Percentiles rank a stretch among this genome's conserved stretches.
Conservation (phyloP, 2,329 filamentous ascomycete species). For the Fusarium miscanthi region DNA sequence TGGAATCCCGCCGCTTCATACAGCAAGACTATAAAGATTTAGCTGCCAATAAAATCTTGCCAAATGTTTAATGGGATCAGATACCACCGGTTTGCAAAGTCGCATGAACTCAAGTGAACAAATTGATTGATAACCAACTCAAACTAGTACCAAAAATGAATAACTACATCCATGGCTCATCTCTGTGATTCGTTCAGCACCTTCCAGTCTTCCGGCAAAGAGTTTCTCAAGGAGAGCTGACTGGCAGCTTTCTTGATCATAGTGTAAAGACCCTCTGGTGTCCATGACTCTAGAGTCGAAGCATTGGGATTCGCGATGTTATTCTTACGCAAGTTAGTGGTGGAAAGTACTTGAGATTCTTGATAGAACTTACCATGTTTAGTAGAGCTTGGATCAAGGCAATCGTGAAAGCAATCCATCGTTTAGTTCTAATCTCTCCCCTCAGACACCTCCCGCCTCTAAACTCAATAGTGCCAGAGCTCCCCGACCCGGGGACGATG, state of each 20-base stretch:
- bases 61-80: fast-evolving
- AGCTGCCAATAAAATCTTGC: no score
- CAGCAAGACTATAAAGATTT: neutral
- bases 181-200: neutral
- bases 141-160: fast-evolving
- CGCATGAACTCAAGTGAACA: neutral
- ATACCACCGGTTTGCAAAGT: neutral
- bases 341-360: fast-evolving
- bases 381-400: neutral
- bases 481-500: fast-evolving
- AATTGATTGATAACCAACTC: neutral
- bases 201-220: neutral
- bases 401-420: neutral
- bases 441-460: neutral
- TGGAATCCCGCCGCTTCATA: no score
- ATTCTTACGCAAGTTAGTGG: fast-evolving
- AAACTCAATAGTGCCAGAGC: neutral
- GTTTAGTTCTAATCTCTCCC: neutral
- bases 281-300: neutral
- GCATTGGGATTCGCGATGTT: neutral
- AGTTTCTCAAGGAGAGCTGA: neutral
- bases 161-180: neutral
- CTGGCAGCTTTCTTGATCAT: neutral
- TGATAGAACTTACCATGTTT: neutral
- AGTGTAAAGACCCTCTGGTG: neutral